Conservation (phyloP, 495 filamentous ascomycete genomes). For the Darksidea phi region DNA sequence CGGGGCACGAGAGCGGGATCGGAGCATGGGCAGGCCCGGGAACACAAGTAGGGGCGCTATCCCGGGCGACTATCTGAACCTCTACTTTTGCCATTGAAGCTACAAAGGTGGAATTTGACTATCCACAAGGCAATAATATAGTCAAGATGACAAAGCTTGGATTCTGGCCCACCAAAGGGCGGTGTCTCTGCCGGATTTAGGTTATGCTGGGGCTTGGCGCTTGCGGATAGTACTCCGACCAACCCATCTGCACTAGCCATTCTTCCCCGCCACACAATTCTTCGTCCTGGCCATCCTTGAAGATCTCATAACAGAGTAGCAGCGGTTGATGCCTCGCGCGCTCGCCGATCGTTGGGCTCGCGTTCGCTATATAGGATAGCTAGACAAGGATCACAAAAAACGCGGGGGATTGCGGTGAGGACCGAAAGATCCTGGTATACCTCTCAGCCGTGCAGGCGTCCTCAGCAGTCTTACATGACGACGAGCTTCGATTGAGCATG, state of each 20-base stretch:
- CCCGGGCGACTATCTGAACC: no score
- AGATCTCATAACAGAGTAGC: background rate
- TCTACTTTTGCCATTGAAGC: no score
- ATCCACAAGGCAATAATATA: no score
- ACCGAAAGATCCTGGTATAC: background rate
- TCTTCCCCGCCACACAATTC: conserved; percentile 19
- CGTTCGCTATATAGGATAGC: conserved; percentile 48
- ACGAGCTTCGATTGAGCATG: background rate
- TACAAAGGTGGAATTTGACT: no score
- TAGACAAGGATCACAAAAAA: background rate
- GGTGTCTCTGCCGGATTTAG: no score
- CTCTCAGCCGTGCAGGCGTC: background rate
- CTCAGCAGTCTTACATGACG: no score
- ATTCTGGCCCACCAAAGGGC: no score
- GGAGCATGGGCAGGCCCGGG: conserved; percentile 13
- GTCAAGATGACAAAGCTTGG: no score
- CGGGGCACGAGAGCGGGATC: conserved; percentile 7
- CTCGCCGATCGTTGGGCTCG: conserved; percentile 50
- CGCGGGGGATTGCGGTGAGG: background rate
- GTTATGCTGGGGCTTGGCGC: conserved; percentile 9
- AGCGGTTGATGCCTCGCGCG: conserved; percentile 49
- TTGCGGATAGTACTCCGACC: conserved; percentile 27
- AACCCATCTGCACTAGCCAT: background rate
- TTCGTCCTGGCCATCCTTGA: conserved; percentile 31
- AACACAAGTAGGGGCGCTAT: background rate